phyloP scores from a whole-genome alignment of 768 basidiomycete genomes.

The Suillus brevipes region DNA sequence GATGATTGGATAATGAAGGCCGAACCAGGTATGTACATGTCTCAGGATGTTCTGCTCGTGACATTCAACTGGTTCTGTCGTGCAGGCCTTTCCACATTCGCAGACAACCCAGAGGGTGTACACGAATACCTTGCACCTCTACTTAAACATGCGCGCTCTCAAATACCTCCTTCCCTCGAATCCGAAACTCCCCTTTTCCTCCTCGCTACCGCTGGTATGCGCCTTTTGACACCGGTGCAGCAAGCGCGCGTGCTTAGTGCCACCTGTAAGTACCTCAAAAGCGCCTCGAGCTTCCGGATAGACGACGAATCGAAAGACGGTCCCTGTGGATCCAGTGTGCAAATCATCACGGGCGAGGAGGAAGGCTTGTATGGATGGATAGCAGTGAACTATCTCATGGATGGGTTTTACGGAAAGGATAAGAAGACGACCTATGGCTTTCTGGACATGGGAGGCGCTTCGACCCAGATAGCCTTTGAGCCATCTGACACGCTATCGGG shows the following conservation, averaged over 20 bases:
- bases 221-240: slow-evolving; percentile 67
- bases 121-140: slow-evolving; percentile 78
- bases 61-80: not conserved
- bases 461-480: slow-evolving; percentile 98
- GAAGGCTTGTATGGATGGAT: slow-evolving; percentile 99
- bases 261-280: slow-evolving; percentile 74
- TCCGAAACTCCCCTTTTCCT: slow-evolving; percentile 87
- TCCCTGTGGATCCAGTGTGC: slow-evolving; percentile 89
- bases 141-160: slow-evolving; percentile 74
- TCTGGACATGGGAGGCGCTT: slow-evolving; percentile 98
- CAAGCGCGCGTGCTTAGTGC: slow-evolving; percentile 73
- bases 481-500: slow-evolving; percentile 62
- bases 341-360: slow-evolving; percentile 96
- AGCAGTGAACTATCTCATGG: slow-evolving; percentile 98
- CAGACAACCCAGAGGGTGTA: slow-evolving; percentile 66
- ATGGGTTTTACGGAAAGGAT: slow-evolving; percentile 70
- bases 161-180: slow-evolving; percentile 86
- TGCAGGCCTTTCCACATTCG: slow-evolving; percentile 85
- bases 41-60: not conserved
- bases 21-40: slow-evolving; percentile 76
- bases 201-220: slow-evolving; percentile 97
- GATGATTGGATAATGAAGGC: slow-evolving; percentile 90
- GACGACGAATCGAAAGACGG: slow-evolving; percentile 64
- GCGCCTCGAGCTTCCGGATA: slow-evolving; percentile 78
- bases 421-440: slow-evolving; percentile 92